These are phyloP conservation scores for Astrothelium macrocarpum DNA, from an alignment of 495 filamentous ascomycete species.

Conservation along the genomic window DNA sequence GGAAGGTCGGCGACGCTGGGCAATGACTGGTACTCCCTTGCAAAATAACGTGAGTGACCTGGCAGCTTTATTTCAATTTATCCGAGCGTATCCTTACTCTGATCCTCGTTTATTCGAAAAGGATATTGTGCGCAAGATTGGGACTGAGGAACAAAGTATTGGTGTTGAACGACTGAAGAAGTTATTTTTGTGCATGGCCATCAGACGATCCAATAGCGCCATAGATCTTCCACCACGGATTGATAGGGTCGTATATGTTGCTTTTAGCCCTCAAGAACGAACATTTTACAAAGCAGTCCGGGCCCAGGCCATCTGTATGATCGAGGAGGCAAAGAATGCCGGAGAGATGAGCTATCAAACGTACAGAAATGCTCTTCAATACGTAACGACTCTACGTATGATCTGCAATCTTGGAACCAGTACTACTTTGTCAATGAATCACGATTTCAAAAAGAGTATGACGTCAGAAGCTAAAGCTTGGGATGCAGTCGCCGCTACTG, in stretches of 20 bases:
- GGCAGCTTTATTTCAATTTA: conserved; percentile 3
- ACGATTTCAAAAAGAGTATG: not conserved
- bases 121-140: not conserved
- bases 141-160: not conserved
- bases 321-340: not conserved
- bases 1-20: not conserved
- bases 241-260: not conserved
- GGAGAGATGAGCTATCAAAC: not conserved
- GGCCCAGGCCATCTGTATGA: not conserved
- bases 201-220: not conserved
- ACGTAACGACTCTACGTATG: not conserved
- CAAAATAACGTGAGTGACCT: not conserved
- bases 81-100: not conserved
- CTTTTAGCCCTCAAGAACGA: not conserved
- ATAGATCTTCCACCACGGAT: not conserved
- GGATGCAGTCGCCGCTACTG: not conserved
- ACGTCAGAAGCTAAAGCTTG: not conserved
- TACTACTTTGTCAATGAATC: not conserved
- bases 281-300: not conserved
- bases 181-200: not conserved
- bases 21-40: not conserved
- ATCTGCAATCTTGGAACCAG: not conserved
- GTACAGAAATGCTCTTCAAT: not conserved
- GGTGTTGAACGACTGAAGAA: not conserved
- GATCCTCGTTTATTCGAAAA: not conserved